Evolutionary conservation across 306 rosid genomes (phyloP).

Genomic region (Quercus agrifolia): DNA sequence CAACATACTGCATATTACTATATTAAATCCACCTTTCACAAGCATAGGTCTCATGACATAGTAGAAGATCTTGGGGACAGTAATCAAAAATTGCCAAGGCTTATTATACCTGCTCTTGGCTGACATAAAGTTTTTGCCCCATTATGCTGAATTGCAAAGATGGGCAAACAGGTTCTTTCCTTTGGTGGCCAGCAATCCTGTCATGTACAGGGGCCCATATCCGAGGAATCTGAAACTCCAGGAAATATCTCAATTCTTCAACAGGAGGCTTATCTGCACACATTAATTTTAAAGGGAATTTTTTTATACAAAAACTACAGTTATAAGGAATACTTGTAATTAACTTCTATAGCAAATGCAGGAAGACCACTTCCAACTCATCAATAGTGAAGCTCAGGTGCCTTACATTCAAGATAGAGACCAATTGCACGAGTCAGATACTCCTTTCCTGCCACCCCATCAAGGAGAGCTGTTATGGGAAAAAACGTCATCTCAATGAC

Average conservation of each 20-base stretch:
- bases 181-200: slow-evolving; percentile 67
- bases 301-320: not conserved
- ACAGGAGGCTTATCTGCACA: slow-evolving; percentile 84
- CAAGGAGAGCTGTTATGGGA: slow-evolving; percentile 68
- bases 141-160: slow-evolving; percentile 92
- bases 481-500: slow-evolving; percentile 69
- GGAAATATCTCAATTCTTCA: slow-evolving; percentile 89
- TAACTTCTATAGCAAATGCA: slow-evolving; percentile 11
- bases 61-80: slow-evolving; percentile 5
- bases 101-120: slow-evolving; percentile 80
- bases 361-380: not conserved
- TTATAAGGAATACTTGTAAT: slow-evolving; percentile 4
- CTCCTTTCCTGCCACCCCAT: slow-evolving; percentile 57
- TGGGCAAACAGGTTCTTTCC: slow-evolving; percentile 97
- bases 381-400: slow-evolving; percentile 8
- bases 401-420: slow-evolving; percentile 90
- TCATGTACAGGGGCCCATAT: slow-evolving; percentile 81
- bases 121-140: slow-evolving; percentile 91
- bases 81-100: slow-evolving; percentile 1
- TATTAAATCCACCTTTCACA: no score
- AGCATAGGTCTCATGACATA: not conserved
- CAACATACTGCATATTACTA: no score
- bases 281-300: slow-evolving; percentile 7
- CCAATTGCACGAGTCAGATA: slow-evolving; percentile 61
- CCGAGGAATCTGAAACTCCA: slow-evolving; percentile 85